phyloP scores from a whole-genome alignment of 345 rosid species.

The Psidium guajava region DNA sequence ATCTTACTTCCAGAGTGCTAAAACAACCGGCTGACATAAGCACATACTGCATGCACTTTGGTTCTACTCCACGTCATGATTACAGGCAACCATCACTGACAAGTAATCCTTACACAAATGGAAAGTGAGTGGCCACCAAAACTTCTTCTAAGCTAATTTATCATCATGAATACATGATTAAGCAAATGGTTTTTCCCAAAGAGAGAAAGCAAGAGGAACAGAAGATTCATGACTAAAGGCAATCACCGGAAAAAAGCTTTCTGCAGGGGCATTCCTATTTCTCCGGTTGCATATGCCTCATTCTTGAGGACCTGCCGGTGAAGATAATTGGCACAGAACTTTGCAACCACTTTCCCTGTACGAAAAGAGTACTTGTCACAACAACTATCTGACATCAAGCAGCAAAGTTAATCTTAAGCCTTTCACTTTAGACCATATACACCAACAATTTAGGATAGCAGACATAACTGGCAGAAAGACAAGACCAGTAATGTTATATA shows the following conservation, averaged over 20 bases:
- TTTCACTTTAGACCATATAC: neutral
- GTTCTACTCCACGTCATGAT: neutral
- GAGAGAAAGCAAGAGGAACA: neutral
- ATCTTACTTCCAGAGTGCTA: neutral
- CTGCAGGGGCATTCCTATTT: constrained; percentile 58
- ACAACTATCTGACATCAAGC: neutral
- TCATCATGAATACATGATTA: neutral
- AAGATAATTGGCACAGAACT: constrained; percentile 84
- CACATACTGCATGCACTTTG: neutral
- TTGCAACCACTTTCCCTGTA: constrained; percentile 89
- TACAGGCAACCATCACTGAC: neutral
- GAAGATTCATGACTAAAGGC: neutral
- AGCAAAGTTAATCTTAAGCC: neutral
- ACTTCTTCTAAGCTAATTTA: neutral
- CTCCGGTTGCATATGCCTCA: constrained; percentile 70
- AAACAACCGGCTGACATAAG: neutral
- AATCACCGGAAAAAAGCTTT: constrained; percentile 73
- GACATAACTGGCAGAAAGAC: neutral
- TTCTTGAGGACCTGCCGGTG: constrained; percentile 70
- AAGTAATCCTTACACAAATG: neutral
- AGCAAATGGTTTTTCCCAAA: neutral
- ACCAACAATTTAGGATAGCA: neutral
- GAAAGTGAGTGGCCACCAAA: neutral
- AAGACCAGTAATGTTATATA: neutral
- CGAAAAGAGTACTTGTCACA: neutral